phyloP scores from a whole-genome alignment of 805 yeast species.

The Ogataea paraovalis region DNA sequence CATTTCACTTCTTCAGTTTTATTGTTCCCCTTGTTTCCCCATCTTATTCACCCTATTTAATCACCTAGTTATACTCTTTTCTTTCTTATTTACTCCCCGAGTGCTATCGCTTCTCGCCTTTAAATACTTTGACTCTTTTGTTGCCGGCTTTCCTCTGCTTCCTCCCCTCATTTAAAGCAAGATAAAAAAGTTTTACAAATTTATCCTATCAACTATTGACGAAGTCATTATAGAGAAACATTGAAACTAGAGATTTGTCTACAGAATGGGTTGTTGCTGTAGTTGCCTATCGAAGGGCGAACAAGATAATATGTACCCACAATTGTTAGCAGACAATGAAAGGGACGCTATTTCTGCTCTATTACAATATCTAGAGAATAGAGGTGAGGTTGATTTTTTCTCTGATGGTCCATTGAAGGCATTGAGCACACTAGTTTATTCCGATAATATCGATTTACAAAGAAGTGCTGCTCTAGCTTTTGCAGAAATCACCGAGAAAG shows the following conservation, averaged over 20 bases:
- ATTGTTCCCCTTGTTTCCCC: background rate
- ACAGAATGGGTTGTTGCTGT: slow-evolving; percentile 48
- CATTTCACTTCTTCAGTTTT: background rate
- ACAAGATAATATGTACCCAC: slow-evolving; percentile 64
- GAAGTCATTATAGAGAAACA: background rate
- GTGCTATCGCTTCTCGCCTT: background rate
- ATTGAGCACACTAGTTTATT: slow-evolving; percentile 85
- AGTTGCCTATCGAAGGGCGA: slow-evolving; percentile 41
- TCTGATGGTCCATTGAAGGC: slow-evolving; percentile 84
- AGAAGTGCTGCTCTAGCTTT: slow-evolving; percentile 97
- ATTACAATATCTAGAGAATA: slow-evolving; percentile 82
- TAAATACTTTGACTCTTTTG: background rate
- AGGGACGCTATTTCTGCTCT: slow-evolving; percentile 92
- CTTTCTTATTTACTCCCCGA: background rate
- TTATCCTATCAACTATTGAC: background rate
- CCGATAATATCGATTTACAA: slow-evolving; percentile 91
- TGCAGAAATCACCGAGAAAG: slow-evolving; percentile 97
- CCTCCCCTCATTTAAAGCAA: no score
- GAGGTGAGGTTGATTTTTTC: slow-evolving; percentile 87
- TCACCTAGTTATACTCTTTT: background rate
- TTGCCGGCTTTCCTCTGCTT: background rate
- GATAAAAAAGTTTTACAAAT: no score
- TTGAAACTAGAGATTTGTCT: background rate
- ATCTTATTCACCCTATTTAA: background rate
- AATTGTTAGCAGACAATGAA: slow-evolving; percentile 89